Evolutionary conservation across 257 asterid genomes (phyloP).

Genomic region (Ehretia macrophylla): DNA sequence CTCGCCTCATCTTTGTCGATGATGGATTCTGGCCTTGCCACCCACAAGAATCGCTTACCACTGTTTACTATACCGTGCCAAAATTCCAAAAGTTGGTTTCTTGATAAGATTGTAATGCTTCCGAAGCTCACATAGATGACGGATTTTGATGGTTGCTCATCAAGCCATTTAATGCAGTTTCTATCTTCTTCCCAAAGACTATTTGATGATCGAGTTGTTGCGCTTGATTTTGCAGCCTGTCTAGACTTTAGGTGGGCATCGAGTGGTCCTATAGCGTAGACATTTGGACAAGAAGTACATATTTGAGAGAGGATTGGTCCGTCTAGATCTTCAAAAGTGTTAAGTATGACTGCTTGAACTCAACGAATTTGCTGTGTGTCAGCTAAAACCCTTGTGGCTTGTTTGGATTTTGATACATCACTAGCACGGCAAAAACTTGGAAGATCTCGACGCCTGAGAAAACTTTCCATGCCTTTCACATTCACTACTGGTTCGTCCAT

Average conservation of each 20-base stretch:
- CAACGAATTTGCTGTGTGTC: conserved; percentile 34
- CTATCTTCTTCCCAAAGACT: conserved; percentile 19
- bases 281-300: conserved; percentile 11
- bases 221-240: conserved; percentile 1
- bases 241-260: conserved; percentile 18
- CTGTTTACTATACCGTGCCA: conserved; percentile 34
- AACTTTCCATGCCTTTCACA: conserved; percentile 60
- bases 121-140: conserved; percentile 31
- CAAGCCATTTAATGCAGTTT: conserved; percentile 28
- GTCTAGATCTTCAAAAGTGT: conserved; percentile 35
- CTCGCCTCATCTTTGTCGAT: not conserved
- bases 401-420: conserved; percentile 14
- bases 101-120: conserved; percentile 16
- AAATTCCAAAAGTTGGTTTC: conserved; percentile 22
- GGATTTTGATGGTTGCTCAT: conserved; percentile 20
- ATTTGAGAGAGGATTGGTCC: conserved; percentile 22
- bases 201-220: not conserved
- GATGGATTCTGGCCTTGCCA: conserved; percentile 11
- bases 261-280: conserved; percentile 33
- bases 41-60: conserved; percentile 32
- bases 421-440: conserved; percentile 42
- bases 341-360: conserved; percentile 42
- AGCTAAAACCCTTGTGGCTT: conserved; percentile 20
- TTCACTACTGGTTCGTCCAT: conserved; percentile 38
- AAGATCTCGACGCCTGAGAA: conserved; percentile 61